Evolutionary conservation across 768 basidiomycete species (phyloP), one percentile per base, ranked within the genome.

Genomic region (Collybia nuda): DNA sequence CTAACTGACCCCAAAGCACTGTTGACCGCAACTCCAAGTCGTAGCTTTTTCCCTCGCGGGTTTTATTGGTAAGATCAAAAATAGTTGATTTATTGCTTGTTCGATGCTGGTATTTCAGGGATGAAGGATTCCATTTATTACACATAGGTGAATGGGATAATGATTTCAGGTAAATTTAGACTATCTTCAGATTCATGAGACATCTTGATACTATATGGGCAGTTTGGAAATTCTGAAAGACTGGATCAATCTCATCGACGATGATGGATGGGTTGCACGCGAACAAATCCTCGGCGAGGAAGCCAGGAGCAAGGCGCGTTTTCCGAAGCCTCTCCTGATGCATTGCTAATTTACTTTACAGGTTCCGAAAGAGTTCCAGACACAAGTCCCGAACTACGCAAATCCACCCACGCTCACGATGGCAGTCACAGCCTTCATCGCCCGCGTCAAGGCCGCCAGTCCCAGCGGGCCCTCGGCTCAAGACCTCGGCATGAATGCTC

Each of bases 211-310:
- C 42, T 37, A 19, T 44, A 35, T 28, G 15, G 32, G 24, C 53
- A 93, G 93, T 58, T 76, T 97, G 24, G 89, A 93, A 62, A 97
- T 98, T 51, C 72, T 98, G 35, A 86, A 85, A 61, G 82, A 85
- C 54, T 98, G 95, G 95, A 84, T 97, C 44, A 72, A 84, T 54
- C 78, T 98, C 40, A 91, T 97, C 48, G 93, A 98, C 62, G 88
- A 90, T 29, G 82, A 97, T 57, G 95, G 95, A 1, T 98, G 95
- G 95, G 90, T 98, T 38, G 96, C 85, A 1, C 80, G 95, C 21
- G 95, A 98, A 68, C 95, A 98, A 67, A 98, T 98, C 51, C 79
- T 98, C 0, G 95, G 95, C 3, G 94, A 95, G 57, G 95, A 98
- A 71, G 94, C 95, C 15, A 83, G 96, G 44, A 97, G 94, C 76